A percentile compares a stretch with the other conserved stretches of the same genome.
These are phyloP conservation scores for Pyropia haitanensis DNA, from an alignment of 23 red algal species.

Conservation along the genomic window DNA sequence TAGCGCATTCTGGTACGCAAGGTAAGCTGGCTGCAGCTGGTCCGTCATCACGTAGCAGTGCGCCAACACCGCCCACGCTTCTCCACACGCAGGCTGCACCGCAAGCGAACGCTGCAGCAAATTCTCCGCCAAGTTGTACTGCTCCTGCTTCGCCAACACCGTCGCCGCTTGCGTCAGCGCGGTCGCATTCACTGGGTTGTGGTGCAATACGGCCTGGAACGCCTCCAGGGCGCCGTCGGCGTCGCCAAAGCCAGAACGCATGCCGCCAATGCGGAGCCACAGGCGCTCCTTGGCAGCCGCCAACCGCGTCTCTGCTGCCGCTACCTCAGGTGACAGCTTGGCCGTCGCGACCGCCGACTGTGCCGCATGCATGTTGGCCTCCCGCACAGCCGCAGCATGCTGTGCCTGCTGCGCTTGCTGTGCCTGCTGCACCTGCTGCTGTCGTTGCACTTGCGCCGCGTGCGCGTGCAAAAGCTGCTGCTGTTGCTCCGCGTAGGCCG, in stretches of 20 bases:
- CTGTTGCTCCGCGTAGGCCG: too few species aligned
- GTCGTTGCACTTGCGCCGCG: too few species aligned
- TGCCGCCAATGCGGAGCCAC: slow-evolving; percentile 71
- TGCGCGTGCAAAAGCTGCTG: too few species aligned
- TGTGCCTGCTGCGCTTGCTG: too few species aligned
- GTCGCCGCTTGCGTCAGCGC: slow-evolving; percentile 69
- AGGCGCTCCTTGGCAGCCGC: slow-evolving; percentile 45
- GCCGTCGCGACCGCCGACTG: too few species aligned
- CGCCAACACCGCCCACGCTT: slow-evolving; percentile 81
- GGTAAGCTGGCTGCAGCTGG: slow-evolving; percentile 71
- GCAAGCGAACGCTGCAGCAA: slow-evolving; percentile 54
- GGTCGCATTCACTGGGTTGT: slow-evolving; percentile 45
- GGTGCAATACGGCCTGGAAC: slow-evolving; percentile 53
- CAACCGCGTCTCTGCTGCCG: slow-evolving; percentile 1
- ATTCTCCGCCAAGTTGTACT: slow-evolving; percentile 43
- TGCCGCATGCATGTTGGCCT: too few species aligned
- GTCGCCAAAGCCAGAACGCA: slow-evolving; percentile 57
- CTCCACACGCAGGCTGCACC: slow-evolving; percentile 38
- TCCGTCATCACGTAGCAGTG: slow-evolving; percentile 81
- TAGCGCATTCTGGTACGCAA: slow-evolving; percentile 74
- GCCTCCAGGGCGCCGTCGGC: slow-evolving; percentile 67
- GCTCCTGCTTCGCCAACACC: slow-evolving; percentile 65
- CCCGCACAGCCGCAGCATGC: too few species aligned
- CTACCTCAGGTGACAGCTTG: neutral
- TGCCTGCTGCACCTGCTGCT: too few species aligned